Percentiles rank a stretch among this genome's conserved stretches.
Conservation (phyloP, 306 rosid species). For the Gillenia trifoliata region DNA sequence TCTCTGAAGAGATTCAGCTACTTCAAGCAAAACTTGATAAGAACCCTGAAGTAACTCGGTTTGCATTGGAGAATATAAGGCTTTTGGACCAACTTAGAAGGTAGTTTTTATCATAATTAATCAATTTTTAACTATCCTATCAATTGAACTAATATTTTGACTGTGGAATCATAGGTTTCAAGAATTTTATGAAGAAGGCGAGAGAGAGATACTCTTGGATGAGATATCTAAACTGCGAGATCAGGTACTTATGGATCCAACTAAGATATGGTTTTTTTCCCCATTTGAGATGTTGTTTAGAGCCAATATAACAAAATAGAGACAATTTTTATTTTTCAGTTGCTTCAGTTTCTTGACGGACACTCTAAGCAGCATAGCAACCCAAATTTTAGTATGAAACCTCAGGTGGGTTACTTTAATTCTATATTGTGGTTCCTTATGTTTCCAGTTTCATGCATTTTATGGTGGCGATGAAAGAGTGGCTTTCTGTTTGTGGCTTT, state of each 20-base stretch:
- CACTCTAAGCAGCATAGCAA: slow-evolving; percentile 29
- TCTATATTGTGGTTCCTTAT: slow-evolving; percentile 9
- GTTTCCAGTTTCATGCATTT: slow-evolving; percentile 1
- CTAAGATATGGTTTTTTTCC: not conserved
- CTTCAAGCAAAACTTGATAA: slow-evolving; percentile 78
- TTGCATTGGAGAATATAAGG: slow-evolving; percentile 91
- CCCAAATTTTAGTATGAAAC: slow-evolving; percentile 38
- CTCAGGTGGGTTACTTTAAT: slow-evolving; percentile 48
- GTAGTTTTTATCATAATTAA: slow-evolving; percentile 26
- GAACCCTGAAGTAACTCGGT: slow-evolving; percentile 94
- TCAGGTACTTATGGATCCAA: slow-evolving; percentile 49
- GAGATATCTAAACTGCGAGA: slow-evolving; percentile 72
- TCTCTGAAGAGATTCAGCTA: slow-evolving; percentile 72
- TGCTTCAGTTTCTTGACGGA: slow-evolving; percentile 71
- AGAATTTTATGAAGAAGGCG: slow-evolving; percentile 96
- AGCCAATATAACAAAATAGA: slow-evolving; percentile 7
- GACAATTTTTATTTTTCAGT: slow-evolving; percentile 33
- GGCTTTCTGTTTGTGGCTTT: not conserved
- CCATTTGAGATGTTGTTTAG: slow-evolving; percentile 22
- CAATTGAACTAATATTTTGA: slow-evolving; percentile 9
- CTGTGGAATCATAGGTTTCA: slow-evolving; percentile 56
- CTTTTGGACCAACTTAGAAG: slow-evolving; percentile 90
- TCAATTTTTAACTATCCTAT: not conserved
- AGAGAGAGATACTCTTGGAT: slow-evolving; percentile 67
- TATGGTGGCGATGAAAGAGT: not conserved